Percentiles rank a stretch among this genome's conserved stretches.
Evolutionary conservation across 2,329 filamentous ascomycete species (phyloP).

Genomic region (Nemania sp.): DNA sequence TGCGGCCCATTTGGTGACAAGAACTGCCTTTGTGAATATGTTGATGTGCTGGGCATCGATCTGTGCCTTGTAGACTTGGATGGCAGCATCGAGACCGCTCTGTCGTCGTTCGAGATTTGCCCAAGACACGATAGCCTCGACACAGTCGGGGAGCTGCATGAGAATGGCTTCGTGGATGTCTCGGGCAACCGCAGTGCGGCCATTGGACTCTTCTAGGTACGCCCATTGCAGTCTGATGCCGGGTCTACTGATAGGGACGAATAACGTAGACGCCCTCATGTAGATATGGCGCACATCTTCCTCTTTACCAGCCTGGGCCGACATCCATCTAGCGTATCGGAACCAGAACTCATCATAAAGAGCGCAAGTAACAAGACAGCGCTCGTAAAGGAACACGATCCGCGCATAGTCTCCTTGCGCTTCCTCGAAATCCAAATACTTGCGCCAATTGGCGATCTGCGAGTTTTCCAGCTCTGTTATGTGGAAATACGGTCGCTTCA

Average conservation of each 20-base stretch:
- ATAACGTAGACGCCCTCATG: constrained; percentile 80
- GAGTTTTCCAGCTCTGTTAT: constrained; percentile 87
- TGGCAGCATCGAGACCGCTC: constrained; percentile 79
- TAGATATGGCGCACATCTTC: constrained; percentile 94
- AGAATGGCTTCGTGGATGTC: constrained; percentile 86
- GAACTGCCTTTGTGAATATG: constrained; percentile 78
- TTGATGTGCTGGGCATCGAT: constrained; percentile 74
- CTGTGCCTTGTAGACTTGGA: constrained; percentile 79
- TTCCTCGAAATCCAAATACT: constrained; percentile 97
- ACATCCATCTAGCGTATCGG: constrained; percentile 95
- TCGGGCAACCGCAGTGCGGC: constrained; percentile 74
- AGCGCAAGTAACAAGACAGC: constrained; percentile 88
- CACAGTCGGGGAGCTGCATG: constrained; percentile 73
- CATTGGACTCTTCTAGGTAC: constrained; percentile 88
- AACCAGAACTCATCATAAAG: constrained; percentile 99
- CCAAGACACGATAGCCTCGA: constrained; percentile 86
- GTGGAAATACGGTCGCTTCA: constrained; percentile 96
- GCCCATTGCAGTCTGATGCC: constrained; percentile 88
- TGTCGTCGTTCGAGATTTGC: constrained; percentile 86
- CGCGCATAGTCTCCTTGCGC: constrained; percentile 75
- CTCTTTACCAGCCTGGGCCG: constrained; percentile 74
- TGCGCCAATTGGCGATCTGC: constrained; percentile 88
- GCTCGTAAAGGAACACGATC: constrained; percentile 85
- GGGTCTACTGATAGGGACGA: constrained; percentile 83
- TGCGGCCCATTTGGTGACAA: constrained; percentile 86